Base-by-base conservation (phyloP, 1,139 yeast species). In the Scheffersomyces illinoinensis region DNA sequence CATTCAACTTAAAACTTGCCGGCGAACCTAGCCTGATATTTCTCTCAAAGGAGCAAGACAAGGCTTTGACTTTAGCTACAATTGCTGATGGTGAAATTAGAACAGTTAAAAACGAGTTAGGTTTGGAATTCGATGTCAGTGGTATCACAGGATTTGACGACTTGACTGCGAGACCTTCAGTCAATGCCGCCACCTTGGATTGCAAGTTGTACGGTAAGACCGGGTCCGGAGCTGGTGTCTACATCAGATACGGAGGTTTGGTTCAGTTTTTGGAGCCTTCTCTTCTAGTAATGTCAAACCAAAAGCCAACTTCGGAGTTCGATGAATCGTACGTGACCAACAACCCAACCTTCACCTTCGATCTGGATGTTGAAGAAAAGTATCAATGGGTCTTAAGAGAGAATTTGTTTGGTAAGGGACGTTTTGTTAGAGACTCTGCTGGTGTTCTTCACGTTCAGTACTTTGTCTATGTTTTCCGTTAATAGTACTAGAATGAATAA, bases 341-440 rank as follows among this genome's bases (percentile, higher is more conserved):
- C 64, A 80, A 75, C 66, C 86, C 87, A 46, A 66, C 62, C n/a
- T 73, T 84, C 61, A 64, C 63, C 53, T 68, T 84, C 50, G 84
- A 78, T 62, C 75, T 73, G 19, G 66, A 68, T 10, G 76, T 75
- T 50, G 82, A 75, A 55, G 76, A 71, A 10, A 79, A 78, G 65
- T 82, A 77, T 69, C 66, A 73, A 57, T 85, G 89, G 89, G 78
- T 79, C 18, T 63, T 72, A 52, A 68, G 71, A 54, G 79, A 79
- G 64, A 81, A 76, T 60, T 74, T 85, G 56, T 53, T 83, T 50
- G 89, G 87, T 49, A 82, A 79, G 67, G 89, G 89, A 50, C 76
- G 87, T 62, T 85, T 85, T 64, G 68, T 81, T 50, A 78, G 86
- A 68, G 82, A 78, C 59, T 71, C 68, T 1, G 65, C 73, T 8